Percentiles rank a stretch among this genome's conserved stretches.
Conservation (phyloP, 1,284 basidiomycete species). For the Mycocalia duriaeana region DNA sequence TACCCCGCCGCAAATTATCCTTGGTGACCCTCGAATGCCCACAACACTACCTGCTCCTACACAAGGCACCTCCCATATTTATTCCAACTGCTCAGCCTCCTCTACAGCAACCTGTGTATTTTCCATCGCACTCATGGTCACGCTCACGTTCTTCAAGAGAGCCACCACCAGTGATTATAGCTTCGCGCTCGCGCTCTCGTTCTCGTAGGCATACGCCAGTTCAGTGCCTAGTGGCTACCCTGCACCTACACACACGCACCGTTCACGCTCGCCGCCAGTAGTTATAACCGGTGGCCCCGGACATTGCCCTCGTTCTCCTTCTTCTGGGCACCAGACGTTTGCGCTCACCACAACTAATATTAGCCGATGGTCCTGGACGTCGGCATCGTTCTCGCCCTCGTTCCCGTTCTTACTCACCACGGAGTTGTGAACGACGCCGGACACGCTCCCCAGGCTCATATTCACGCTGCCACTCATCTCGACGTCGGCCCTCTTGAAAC, state of each 20-base stretch:
- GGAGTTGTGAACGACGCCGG: slow-evolving; percentile 9
- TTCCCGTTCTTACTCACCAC: slow-evolving; percentile 3
- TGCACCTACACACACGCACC: slow-evolving; percentile 11
- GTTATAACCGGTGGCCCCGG: slow-evolving; percentile 1
- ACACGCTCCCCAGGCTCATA: no score
- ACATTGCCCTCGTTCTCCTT: slow-evolving; percentile 7
- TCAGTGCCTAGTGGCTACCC: slow-evolving; percentile 13
- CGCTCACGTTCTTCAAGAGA: slow-evolving; percentile 17
- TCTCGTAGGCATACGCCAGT: slow-evolving; percentile 16
- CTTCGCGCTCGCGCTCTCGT: slow-evolving; percentile 7
- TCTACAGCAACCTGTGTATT: slow-evolving; percentile 8
- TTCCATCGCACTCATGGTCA: slow-evolving; percentile 12
- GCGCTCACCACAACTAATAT: neutral
- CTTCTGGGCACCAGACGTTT: neutral
- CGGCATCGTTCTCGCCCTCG: neutral
- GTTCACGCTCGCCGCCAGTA: neutral
- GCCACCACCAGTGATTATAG: slow-evolving; percentile 1
- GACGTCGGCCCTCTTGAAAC: no score
- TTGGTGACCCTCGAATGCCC: neutral
- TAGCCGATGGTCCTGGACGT: neutral
- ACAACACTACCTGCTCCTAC: neutral
- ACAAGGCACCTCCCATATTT: neutral
- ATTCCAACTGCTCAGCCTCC: neutral
- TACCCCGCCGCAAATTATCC: neutral
- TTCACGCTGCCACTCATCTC: no score